A percentile compares a stretch with the other conserved stretches of the same genome.
These are phyloP conservation scores for Epichloe typhina DNA, from an alignment of 2,329 filamentous ascomycete genomes.

Conservation along the genomic window DNA sequence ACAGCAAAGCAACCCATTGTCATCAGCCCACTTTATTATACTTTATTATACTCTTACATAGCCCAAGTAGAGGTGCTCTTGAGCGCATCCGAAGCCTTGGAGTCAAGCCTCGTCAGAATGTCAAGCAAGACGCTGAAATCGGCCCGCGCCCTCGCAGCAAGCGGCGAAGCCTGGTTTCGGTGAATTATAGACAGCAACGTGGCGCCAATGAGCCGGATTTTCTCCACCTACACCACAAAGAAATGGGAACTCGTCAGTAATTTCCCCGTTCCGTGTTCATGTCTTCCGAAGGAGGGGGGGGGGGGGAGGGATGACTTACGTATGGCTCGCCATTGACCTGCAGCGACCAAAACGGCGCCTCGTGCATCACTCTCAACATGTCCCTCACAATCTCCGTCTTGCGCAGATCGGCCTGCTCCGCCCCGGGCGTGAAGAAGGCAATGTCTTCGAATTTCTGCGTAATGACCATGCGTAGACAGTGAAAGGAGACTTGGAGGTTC, in stretches of 20 bases:
- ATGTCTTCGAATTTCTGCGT: slow-evolving; percentile 22
- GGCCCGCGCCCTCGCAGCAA: slow-evolving; percentile 22
- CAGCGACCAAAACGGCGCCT: slow-evolving; percentile 28
- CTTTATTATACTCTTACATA: background rate
- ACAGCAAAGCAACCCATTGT: too few species aligned
- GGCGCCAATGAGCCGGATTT: slow-evolving; percentile 25
- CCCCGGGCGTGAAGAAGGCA: slow-evolving; percentile 16
- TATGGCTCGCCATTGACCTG: slow-evolving; percentile 27
- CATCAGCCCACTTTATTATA: background rate
- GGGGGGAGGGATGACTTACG: slow-evolving; percentile 13
- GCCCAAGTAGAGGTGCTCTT: slow-evolving; percentile 15
- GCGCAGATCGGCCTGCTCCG: slow-evolving; percentile 19
- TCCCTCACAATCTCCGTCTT: slow-evolving; percentile 31
- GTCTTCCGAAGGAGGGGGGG: background rate
- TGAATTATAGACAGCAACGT: slow-evolving; percentile 26
- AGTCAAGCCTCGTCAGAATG: slow-evolving; percentile 27
- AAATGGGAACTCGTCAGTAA: background rate
- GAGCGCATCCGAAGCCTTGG: slow-evolving; percentile 28
- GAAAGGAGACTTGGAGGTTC: slow-evolving; percentile 26
- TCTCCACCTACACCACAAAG: slow-evolving; percentile 20
- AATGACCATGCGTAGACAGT: slow-evolving; percentile 29
- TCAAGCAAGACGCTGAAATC: slow-evolving; percentile 28
- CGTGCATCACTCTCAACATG: slow-evolving; percentile 26
- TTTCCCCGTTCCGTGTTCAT: background rate
- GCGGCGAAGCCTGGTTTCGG: slow-evolving; percentile 21